Base-by-base conservation (phyloP, 2,329 filamentous ascomycete genomes). In the Cercospora zeae-maydis region DNA sequence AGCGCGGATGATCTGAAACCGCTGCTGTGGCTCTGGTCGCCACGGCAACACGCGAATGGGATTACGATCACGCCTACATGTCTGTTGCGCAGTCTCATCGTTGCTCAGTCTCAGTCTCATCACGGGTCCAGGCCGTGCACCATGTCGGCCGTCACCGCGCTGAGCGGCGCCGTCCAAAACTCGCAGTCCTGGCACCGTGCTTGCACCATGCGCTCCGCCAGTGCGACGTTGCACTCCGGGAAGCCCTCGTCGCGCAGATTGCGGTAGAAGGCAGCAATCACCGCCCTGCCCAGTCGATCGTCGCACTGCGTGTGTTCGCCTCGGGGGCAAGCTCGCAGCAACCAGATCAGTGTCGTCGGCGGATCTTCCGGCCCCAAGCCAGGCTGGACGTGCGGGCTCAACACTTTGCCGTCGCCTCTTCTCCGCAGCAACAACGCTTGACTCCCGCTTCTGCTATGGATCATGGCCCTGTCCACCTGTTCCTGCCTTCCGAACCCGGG, bases 261-360 rank as follows among this genome's bases (percentile, higher is more conserved):
- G 36, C 60, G 66, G 58, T 69, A 70, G 39, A 70, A 71, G 19
- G 66, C 68, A 11, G 47, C 58, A 14, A 71, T 34, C 37, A 66
- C 37, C 4, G 34, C 54, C 19, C 39, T 30, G 11, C 56, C 56
- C 11, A 58, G 39, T 8, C 27, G 34, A 33, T 57, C 54, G 27
- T 42, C 37, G 37, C 54, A 57, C 21, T n/a, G 27, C 33, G 19
- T 27, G 8, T 63, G 34, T 2, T 57, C 59, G 9, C 45, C 27
- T 19, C 52, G 49, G n/a, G 69, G 69, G 39, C 64, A 66, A 4
- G 59, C 62, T 24, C 69, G 65, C 16, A 71, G 47, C 45, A 62
- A 61, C 69, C 69, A 71, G n/a, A 67, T 61, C n/a, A 69, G 51
- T 10, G 62, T 70, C n/a, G 68, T 51, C 9, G 69, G 69, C 27